phyloP scores from a whole-genome alignment of 495 filamentous ascomycete genomes.

The Rostrohypoxylon terebratum region DNA sequence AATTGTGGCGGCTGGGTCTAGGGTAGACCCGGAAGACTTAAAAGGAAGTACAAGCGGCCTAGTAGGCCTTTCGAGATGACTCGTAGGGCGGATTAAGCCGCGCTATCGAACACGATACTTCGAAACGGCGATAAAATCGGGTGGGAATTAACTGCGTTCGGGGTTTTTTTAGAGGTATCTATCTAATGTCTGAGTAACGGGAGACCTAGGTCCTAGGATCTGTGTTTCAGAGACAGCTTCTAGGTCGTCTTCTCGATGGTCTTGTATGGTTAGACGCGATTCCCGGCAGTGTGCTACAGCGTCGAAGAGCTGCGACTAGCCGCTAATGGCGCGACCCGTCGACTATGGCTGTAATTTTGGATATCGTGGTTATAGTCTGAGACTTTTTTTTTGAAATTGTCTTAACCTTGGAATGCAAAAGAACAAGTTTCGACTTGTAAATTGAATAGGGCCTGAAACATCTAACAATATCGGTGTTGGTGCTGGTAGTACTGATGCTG shows the following conservation, averaged over 20 bases:
- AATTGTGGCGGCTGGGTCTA: conserved; percentile 62
- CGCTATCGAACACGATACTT: conserved; percentile 32
- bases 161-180: conserved; percentile 15
- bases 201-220: conserved; percentile 1
- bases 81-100: conserved; percentile 37
- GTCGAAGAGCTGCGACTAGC: conserved; percentile 43
- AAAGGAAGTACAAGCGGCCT: conserved; percentile 25
- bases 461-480: neutral
- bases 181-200: conserved; percentile 38
- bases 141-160: conserved; percentile 19
- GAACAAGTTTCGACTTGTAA: conserved; percentile 17
- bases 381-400: neutral
- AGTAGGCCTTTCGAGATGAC: conserved; percentile 28
- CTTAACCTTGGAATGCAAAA: conserved; percentile 5
- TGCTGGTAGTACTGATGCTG: too few relatives aligned
- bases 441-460: neutral
- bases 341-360: conserved; percentile 15
- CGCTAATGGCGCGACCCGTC: conserved; percentile 37
- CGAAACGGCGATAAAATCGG: conserved; percentile 4
- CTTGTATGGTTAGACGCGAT: conserved; percentile 32
- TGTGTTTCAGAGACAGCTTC: conserved; percentile 30
- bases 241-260: conserved; percentile 19
- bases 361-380: conserved; percentile 6
- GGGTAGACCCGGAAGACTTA: conserved; percentile 38
- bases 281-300: conserved; percentile 42